Evolutionary conservation across 1,284 basidiomycete species (phyloP), one percentile per base, ranked within the genome.

Genomic region (Ganoderma resinaceum): DNA sequence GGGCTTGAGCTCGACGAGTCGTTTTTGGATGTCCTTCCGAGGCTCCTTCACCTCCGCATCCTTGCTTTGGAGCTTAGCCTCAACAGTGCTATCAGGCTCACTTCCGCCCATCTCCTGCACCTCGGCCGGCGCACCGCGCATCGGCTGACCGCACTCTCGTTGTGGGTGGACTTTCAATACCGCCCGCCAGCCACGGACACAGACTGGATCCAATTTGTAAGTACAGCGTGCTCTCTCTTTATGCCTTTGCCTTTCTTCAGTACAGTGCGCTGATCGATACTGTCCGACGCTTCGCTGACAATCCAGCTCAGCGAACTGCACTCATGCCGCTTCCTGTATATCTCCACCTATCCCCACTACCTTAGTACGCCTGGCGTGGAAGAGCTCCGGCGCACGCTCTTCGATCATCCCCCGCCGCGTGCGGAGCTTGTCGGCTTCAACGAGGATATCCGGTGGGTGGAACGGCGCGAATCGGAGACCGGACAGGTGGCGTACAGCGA

Each of bases 381-480:
- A n/a, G 43, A n/a, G 43, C 20, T 46, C 20, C 43, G 9, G 20
- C 7, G 20, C n/a, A 8, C 43, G 20, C 43, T 46, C 43, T 7
- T 46, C 20, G 43, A 46, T 1, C 43, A 46, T n/a, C 66, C 70
- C 29, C 33, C 31, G 18, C 20, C 64, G 4, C 52, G 62, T 6
- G 26, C 14, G 18, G 59, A 64, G 37, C 62, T 71, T 6, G 5
- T 68, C 11, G 70, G 67, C 14, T 60, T 62, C 67, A 59, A 62
- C 29, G 14, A 52, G 35, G 16, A 52, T 18, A 18, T 71, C 18
- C n/a, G 42, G 11, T 37, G 62, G 52, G n/a, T 31, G 12, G 7
- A 20, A 18, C 60, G n/a, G n/a, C n/a, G 40, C 16, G 18, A 61
- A 5, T 42, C 60, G 26, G 42, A 43, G n/a, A 35, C 29, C 0